Base-by-base conservation (phyloP, 2,329 filamentous ascomycete genomes). In the Colletotrichum sojae region DNA sequence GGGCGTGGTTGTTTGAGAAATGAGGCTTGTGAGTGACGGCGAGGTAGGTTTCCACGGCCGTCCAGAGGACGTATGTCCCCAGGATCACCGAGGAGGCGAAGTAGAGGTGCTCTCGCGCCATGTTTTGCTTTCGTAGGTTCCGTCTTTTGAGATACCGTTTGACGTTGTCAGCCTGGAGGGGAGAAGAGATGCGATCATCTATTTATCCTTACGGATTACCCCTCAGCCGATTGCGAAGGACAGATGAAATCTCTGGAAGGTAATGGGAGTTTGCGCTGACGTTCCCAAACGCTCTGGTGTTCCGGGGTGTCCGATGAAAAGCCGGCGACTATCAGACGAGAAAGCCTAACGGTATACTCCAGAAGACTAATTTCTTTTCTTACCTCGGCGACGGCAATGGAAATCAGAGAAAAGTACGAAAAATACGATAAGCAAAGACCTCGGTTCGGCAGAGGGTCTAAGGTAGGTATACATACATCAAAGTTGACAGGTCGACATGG, bases 71-170 rank as follows among this genome's bases (percentile, higher is more conserved):
- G 16, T 67, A 70, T 5, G 53, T 20, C n/a, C 63, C 63, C 3
- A 70, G 15, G 27, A 63, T 27, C 5, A 39, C 58, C 10, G 64
- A 67, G 6, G 53, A 58, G 6, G 46, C 52, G 12, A 67, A 53
- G 18, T 68, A 70, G 20, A 70, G 63, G 6, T 68, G 20, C 9
- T 57, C 63, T 12, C 57, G 67, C 20, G 63, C 67, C 67, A 70
- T 70, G 46, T 3, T 3, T 25, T 45, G 39, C 45, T 31, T 27
- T 31, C 27, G 27, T 8, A 5, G 27, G 4, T 8, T 31, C 6
- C 27, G 5, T 18, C n/a, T 54, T 13, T 48, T 40, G 22, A 27
- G 5, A 12, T 22, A 22, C 20, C 13, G 13, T 18, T 27, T 12
- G 25, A 16, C 27, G 20, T 2, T 22, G 18, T 49, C 10, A 22